Evolutionary conservation across 768 basidiomycete genomes (phyloP).

Genomic region (Collybia sordida): DNA sequence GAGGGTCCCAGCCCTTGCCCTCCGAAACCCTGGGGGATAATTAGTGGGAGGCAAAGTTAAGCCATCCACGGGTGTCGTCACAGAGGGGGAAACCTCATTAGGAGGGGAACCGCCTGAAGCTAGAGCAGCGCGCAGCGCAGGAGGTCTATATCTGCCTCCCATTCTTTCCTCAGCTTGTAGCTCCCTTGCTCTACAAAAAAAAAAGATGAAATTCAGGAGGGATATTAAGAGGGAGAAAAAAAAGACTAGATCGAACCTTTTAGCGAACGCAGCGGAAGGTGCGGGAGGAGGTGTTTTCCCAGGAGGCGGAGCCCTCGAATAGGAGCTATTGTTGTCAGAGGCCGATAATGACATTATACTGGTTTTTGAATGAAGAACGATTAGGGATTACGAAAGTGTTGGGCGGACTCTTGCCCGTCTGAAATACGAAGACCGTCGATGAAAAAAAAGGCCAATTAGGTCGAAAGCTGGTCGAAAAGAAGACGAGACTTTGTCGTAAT

Average conservation of each 20-base stretch:
- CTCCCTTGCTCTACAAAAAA: slow-evolving; percentile 69
- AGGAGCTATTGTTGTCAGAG: slow-evolving; percentile 78
- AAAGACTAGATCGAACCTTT: slow-evolving; percentile 55
- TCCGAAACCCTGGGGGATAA: slow-evolving; percentile 84
- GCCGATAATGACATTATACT: slow-evolving; percentile 93
- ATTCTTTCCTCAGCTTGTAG: slow-evolving; percentile 76
- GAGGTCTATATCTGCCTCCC: slow-evolving; percentile 71
- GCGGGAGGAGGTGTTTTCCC: slow-evolving; percentile 91
- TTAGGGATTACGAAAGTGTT: slow-evolving; percentile 75
- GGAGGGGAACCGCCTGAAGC: slow-evolving; percentile 72
- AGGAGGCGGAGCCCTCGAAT: slow-evolving; percentile 73
- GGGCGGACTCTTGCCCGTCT: slow-evolving; percentile 31
- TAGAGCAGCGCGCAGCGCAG: slow-evolving; percentile 67
- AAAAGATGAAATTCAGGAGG: slow-evolving; percentile 9
- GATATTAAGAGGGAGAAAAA: slow-evolving; percentile 8
- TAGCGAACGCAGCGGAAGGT: slow-evolving; percentile 86
- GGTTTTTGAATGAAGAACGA: slow-evolving; percentile 58
- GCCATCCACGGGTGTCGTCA: slow-evolving; percentile 58
- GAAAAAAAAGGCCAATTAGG: slow-evolving; percentile 27
- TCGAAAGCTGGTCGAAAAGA: slow-evolving; percentile 22
- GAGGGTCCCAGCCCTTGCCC: slow-evolving; percentile 96
- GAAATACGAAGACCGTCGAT: slow-evolving; percentile 24
- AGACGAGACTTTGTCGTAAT: slow-evolving; percentile 19
- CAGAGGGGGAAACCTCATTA: slow-evolving; percentile 61
- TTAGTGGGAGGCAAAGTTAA: slow-evolving; percentile 65